Base-by-base conservation (phyloP, 768 basidiomycete species). In the Paxillus rubicundulus region DNA sequence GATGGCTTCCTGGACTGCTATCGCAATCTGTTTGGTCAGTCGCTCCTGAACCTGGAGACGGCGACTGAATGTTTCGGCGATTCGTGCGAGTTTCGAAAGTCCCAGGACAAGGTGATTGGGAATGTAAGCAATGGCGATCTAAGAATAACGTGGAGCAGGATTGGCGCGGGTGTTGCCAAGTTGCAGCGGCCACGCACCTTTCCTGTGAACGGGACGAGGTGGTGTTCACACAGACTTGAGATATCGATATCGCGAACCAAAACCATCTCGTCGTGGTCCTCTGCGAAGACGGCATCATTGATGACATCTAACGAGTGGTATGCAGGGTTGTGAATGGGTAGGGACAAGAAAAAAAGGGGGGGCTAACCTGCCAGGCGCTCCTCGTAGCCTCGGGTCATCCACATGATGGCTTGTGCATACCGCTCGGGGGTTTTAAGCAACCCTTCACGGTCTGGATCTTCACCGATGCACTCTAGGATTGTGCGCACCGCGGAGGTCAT, bases 231-330 rank as follows among this genome's bases (percentile, higher is more conserved):
- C 53, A 99, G 75, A 66, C 92, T 96, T 42, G 92, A 97, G 53
- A 99, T 86, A 67, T 97, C 92, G 62, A 99, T 98, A 68, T 99
- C 95, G 54, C 90, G 84, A 50, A 99, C 96, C 53, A 99, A 83
- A 38, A 99, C 97, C 93, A 99, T 96, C 72, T 99, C 97, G 63
- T 98, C 97, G 75, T 99, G 97, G 72, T 99, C 93, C 71, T 99
- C 97, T 40, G 92, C 87, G 67, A 99, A 99, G 36, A 99, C 84
- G 52, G 97, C 97, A 77, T 96, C 92, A 72, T 98, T 98, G 58
- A 98, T 97, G 63, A 98, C 95, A 69, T 99, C 97, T 93, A 66
- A 37, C 59, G 48, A 30, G 40, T 16, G 45, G 24, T 33, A 27
- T 59, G 49, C 20, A 64, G 55, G 53, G 38, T 34, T 9, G 53